Conservation (phyloP, 352 stramenopile species). For the Pythium myriotylum region DNA sequence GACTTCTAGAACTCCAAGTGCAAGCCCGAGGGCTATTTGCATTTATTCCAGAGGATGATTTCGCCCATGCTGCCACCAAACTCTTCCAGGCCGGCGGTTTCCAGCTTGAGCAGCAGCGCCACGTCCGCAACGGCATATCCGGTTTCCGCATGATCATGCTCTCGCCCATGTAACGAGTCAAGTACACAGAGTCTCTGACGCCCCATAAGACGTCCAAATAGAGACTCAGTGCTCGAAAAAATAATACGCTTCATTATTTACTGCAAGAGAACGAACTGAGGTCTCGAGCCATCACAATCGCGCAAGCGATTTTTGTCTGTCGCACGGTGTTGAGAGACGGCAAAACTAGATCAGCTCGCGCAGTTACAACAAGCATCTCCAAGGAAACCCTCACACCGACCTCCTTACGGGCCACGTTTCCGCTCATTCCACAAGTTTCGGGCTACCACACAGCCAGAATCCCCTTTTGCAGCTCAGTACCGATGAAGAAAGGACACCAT, state of each 20-base stretch:
- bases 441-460: not conserved
- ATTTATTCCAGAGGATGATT: conserved; percentile 43
- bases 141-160: conserved; percentile 32
- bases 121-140: conserved; percentile 27
- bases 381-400: too few species aligned
- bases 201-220: conserved; percentile 16
- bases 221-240: conserved; percentile 5
- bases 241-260: not conserved
- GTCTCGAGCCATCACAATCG: not conserved
- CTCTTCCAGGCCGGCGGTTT: conserved; percentile 60
- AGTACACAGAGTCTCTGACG: not conserved
- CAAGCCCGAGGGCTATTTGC: conserved; percentile 41
- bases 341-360: too few species aligned
- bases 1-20: conserved; percentile 34
- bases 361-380: too few species aligned
- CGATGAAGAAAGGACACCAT: conserved; percentile 32
- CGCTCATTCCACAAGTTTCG: conserved; percentile 9
- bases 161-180: conserved; percentile 11
- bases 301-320: too few species aligned
- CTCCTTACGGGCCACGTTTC: not conserved
- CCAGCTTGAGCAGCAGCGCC: conserved; percentile 38
- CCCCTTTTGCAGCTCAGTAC: not conserved
- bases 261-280: not conserved
- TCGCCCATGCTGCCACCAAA: conserved; percentile 39
- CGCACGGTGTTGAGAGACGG: not conserved